Evolutionary conservation across 805 yeast genomes (phyloP).

Genomic region (Torulaspora maleeae): DNA sequence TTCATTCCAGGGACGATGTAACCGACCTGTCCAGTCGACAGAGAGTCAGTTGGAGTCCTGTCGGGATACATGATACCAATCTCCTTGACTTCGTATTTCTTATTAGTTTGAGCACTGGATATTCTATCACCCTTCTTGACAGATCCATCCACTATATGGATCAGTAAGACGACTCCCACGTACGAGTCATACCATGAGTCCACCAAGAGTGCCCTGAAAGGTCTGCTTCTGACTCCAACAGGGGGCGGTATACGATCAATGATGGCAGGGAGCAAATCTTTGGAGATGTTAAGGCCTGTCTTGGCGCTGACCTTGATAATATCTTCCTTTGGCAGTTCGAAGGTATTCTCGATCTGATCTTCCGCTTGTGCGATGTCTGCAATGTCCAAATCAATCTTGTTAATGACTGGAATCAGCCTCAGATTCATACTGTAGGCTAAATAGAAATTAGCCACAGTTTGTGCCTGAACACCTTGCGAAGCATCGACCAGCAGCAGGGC

Average conservation of each 20-base stretch:
- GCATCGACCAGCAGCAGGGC: conserved; percentile 90
- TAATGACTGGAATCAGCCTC: conserved; percentile 79
- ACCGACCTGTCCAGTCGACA: conserved; percentile 91
- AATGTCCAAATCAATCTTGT: conserved; percentile 77
- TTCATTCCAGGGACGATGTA: conserved; percentile 94
- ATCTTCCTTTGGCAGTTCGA: conserved; percentile 70
- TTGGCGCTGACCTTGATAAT: conserved; percentile 88
- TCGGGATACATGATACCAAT: conserved; percentile 97
- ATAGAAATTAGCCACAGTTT: conserved; percentile 95
- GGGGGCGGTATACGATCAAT: conserved; percentile 82
- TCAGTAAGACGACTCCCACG: conserved; percentile 82
- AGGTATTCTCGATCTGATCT: conserved; percentile 79
- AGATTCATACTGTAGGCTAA: conserved; percentile 83
- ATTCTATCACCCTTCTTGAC: conserved; percentile 71
- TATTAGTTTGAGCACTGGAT: conserved; percentile 69
- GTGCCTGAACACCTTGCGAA: conserved; percentile 94
- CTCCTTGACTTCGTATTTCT: conserved; percentile 81
- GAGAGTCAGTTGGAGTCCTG: conserved; percentile 53
- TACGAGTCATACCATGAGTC: conserved; percentile 97
- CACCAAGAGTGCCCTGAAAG: conserved; percentile 57
- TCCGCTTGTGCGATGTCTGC: conserved; percentile 79
- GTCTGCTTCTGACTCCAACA: conserved; percentile 53
- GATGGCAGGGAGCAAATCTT: conserved; percentile 71
- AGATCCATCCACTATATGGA: conserved; percentile 79
- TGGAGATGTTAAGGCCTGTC: conserved; percentile 72